Evolutionary conservation across 352 stramenopile species (phyloP).

Genomic region (Globisporangium nagaii): DNA sequence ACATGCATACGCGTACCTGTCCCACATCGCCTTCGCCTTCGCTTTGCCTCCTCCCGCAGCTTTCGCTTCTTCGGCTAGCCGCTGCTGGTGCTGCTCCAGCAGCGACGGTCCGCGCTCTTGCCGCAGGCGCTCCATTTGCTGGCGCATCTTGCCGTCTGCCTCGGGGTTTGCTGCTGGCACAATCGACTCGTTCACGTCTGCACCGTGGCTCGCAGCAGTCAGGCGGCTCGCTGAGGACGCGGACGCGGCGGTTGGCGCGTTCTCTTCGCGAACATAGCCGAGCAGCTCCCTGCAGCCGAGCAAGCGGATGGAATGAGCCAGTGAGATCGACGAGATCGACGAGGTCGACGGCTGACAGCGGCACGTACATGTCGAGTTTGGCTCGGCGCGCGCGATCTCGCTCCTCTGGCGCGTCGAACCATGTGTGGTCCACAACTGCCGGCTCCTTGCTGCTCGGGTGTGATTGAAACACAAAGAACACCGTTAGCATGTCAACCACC

Average conservation of each 20-base stretch:
- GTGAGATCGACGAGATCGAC: too few relatives aligned
- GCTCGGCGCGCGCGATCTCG: slow-evolving; percentile 70
- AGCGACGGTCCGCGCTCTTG: slow-evolving; percentile 60
- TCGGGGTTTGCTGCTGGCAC: slow-evolving; percentile 57
- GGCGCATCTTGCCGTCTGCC: slow-evolving; percentile 58
- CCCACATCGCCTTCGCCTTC: slow-evolving; percentile 34
- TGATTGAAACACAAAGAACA: too few relatives aligned
- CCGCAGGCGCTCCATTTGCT: slow-evolving; percentile 61
- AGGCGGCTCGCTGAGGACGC: slow-evolving; percentile 12
- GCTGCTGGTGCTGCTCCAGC: slow-evolving; percentile 73
- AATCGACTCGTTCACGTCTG: slow-evolving; percentile 59
- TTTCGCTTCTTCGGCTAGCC: slow-evolving; percentile 46
- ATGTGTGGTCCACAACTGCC: slow-evolving; percentile 66
- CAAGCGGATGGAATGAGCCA: too few relatives aligned
- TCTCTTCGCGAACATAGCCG: slow-evolving; percentile 76
- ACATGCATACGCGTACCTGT: slow-evolving; percentile 36
- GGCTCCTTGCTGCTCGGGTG: slow-evolving; percentile 54
- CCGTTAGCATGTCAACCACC: neutral
- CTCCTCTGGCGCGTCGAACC: slow-evolving; percentile 81
- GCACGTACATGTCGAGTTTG: slow-evolving; percentile 72
- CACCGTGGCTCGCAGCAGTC: slow-evolving; percentile 4
- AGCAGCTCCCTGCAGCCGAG: slow-evolving; percentile 72
- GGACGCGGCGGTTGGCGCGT: slow-evolving; percentile 25
- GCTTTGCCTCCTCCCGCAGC: slow-evolving; percentile 4
- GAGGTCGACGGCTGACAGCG: neutral